Evolutionary conservation across 1,139 yeast genomes (phyloP).

Genomic region (Saccharomyces hybrid): DNA sequence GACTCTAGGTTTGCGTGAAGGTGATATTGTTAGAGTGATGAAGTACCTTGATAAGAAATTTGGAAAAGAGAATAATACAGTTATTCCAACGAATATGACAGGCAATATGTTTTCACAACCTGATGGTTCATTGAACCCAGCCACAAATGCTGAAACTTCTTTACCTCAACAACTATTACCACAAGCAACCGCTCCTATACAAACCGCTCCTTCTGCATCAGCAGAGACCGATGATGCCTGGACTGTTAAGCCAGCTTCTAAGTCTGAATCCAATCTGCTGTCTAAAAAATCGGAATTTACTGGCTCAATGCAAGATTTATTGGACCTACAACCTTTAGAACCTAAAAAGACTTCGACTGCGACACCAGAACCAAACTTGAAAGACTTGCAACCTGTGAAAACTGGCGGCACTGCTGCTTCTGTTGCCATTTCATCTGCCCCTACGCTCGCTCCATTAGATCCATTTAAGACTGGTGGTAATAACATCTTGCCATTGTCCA

Average conservation of each 20-base stretch:
- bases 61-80: conserved; percentile 40
- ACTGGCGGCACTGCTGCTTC: conserved; percentile 37
- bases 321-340: conserved; percentile 65
- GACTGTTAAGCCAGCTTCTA: conserved; percentile 81
- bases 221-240: conserved; percentile 74
- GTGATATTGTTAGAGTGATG: conserved; percentile 87
- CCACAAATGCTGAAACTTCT: conserved; percentile 25
- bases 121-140: conserved; percentile 52
- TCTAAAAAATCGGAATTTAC: conserved; percentile 47
- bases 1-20: conserved; percentile 89
- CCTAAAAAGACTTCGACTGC: conserved; percentile 38
- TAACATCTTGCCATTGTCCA: conserved; percentile 37
- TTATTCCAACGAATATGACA: conserved; percentile 28
- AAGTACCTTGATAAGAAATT: conserved; percentile 70
- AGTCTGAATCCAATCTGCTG: conserved; percentile 30
- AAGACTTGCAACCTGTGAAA: conserved; percentile 44
- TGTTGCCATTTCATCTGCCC: conserved; percentile 10
- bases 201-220: conserved; percentile 18
- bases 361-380: conserved; percentile 31
- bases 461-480: conserved; percentile 44
- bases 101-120: conserved; percentile 66
- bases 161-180: conserved; percentile 22
- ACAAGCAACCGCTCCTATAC: conserved; percentile 12
- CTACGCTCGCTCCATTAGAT: conserved; percentile 38
- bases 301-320: conserved; percentile 80